Conservation (phyloP, 75 land plant species). For the Cupressus sempervirens region DNA sequence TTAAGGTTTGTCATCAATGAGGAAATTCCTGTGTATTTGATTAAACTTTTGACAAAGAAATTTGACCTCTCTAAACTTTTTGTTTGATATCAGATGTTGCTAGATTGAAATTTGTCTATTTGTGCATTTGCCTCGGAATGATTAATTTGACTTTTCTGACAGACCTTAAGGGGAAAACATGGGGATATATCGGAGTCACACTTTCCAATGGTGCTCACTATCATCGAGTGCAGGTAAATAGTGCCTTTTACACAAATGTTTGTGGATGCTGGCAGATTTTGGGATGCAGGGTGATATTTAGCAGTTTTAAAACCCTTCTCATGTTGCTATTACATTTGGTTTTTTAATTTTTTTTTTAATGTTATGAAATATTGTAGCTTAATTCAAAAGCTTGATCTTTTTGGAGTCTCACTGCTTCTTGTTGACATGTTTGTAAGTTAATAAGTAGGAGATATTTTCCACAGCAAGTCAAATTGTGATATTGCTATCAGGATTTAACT, state of each 20-base stretch:
- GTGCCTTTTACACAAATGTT: not conserved
- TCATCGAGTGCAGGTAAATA: slow-evolving; percentile 30
- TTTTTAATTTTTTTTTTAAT: not conserved
- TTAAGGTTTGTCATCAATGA: not conserved
- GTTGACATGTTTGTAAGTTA: not conserved
- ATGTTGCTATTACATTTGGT: not conserved
- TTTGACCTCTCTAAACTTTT: not conserved
- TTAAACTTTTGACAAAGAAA: not conserved
- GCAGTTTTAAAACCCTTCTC: not conserved
- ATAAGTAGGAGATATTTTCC: too few relatives aligned
- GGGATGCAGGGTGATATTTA: not conserved
- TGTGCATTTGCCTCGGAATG: not conserved
- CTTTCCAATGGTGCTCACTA: slow-evolving; percentile 36
- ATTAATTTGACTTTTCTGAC: not conserved
- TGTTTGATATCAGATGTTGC: not conserved
- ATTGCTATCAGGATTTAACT: too few relatives aligned
- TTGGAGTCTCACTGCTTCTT: not conserved
- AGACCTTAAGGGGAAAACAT: slow-evolving; percentile 21
- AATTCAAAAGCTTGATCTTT: not conserved
- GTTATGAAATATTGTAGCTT: not conserved
- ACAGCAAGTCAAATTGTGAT: too few relatives aligned
- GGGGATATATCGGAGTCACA: slow-evolving; percentile 33
- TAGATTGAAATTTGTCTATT: not conserved
- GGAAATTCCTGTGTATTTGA: not conserved
- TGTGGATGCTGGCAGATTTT: not conserved